These are phyloP conservation scores for Chytriomyces sp. DNA, from an alignment of 192 early-diverging fungal species.

Conservation along the genomic window DNA sequence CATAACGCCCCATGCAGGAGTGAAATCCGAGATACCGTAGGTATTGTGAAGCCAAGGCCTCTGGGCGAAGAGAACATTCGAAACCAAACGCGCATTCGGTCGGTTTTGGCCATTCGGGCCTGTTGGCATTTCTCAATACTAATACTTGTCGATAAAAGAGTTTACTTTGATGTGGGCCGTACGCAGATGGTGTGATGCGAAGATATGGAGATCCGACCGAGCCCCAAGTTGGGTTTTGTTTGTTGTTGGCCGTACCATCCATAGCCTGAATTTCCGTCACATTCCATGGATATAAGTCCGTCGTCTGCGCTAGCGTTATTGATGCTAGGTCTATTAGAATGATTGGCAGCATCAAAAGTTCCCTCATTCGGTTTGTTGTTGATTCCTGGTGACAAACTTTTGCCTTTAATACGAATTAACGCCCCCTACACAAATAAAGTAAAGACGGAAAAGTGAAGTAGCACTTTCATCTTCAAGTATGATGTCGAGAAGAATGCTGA, in stretches of 20 bases:
- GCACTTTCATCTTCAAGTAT: no score
- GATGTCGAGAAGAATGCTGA: no score
- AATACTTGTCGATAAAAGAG: neutral
- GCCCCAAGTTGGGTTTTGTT: conserved; percentile 14
- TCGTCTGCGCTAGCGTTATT: no score
- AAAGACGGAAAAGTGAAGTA: no score
- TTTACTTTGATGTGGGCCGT: conserved; percentile 22
- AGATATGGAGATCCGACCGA: neutral
- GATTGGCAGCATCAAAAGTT: no score
- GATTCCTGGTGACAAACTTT: no score
- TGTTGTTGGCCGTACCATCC: conserved; percentile 38
- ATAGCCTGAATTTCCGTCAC: conserved; percentile 21
- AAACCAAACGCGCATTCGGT: conserved; percentile 13
- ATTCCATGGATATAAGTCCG: no score
- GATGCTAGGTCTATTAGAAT: no score
- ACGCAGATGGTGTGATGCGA: neutral
- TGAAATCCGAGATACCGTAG: conserved; percentile 16
- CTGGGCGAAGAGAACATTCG: conserved; percentile 15
- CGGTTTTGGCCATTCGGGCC: conserved; percentile 17
- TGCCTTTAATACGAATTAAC: no score
- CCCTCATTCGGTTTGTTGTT: no score
- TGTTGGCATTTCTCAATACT: neutral
- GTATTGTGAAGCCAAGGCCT: conserved; percentile 1
- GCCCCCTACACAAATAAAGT: no score
- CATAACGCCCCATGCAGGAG: conserved; percentile 32